Evolutionary conservation across 1,284 basidiomycete species (phyloP), one percentile per base, ranked within the genome.

Genomic region (Boletus mariae): DNA sequence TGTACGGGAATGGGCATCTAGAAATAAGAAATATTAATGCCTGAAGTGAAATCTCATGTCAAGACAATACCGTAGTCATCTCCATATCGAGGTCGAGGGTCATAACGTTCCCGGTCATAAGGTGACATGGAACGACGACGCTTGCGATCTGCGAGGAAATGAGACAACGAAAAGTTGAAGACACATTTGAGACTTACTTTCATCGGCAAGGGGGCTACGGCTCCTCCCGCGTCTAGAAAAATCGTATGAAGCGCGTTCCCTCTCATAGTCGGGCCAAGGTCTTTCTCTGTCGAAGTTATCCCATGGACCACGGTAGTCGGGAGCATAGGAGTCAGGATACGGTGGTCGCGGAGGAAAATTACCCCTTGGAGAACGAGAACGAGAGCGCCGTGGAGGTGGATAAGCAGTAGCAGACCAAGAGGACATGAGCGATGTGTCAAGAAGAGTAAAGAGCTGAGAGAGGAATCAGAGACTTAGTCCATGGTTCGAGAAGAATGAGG

Each of bases 101-200:
- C 89, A 63, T 84, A 91, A 50, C 89, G 75, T 53, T 88, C 87
- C 29, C 70, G 76, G 64, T 91, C 88, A 59, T 84, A 87, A n/a
- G 92, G 92, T n/a, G 92, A 94, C 57, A 82, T 71, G 17, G 92
- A 94, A 53, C 92, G 80, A 57, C 90, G 85, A 52, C 92, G 84
- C 71, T 94, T 94, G 54, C 92, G 81, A 57, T 76, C 80, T 69
- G 70, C 76, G 61, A 58, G 52, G 58, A 46, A n/a, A 54, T 68
- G 44, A 64, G 50, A 32, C 23, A 40, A 41, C 38, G 20, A 23
- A 44, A 50, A 45, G 12, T 23, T 20, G n/a, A 6, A 20, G 5
- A 40, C 45, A 26, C 23, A 47, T 15, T 35, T n/a, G 35, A 28
- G 6, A 73, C 79, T 43, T 62, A 89, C 88, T 73, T 64, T 90